Evolutionary conservation across 1,284 basidiomycete species (phyloP), one percentile per base, ranked within the genome.

Genomic region (Laetiporus sulphureus): DNA sequence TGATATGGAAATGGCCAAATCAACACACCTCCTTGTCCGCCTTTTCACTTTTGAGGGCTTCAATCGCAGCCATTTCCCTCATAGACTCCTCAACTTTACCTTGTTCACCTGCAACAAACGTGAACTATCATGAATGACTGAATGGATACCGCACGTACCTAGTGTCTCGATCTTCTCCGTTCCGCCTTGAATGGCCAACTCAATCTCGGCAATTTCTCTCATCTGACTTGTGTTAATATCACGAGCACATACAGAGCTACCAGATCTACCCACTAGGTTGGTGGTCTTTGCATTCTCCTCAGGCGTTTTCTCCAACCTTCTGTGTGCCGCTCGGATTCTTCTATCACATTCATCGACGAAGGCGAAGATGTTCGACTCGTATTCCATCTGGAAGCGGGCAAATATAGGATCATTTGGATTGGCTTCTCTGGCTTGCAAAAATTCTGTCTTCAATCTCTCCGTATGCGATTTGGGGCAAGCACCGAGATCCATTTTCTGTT

Each of bases 271-370:
- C 55, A 89, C 88, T 72, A 99, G 67, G 64, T 95, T 94, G 18
- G 96, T 96, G 23, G 95, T 98, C 67, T 96, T 94, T 40, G 92
- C 91, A 63, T 98, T 98, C 73, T 99, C 96, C 68, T 99, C 96
- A 8, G 96, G 96, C 18, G 96, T 99, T 73, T 99, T 98, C 71
- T 99, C 96, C 56, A 99, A 69, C 57, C 96, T 77, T 50, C 93
- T 78, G 64, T 99, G 95, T 43, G 92, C 91, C 32, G 91, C 81
- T 35, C 91, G 73, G 65, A 99, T 99, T 58, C 95, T 79, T 54
- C 96, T 74, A 73, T 99, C 96, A 66, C 95, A 98, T 62, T 99
- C 96, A 56, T 96, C 93, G 49, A 99, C 91, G 64, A 98, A 98
- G 3, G 83, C 75, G 58, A 94, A 91, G 45, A 99, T 93, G 65